These are phyloP conservation scores for Dichotomocladium elegans DNA, from an alignment of 371 early-diverging fungal species.

Conservation along the genomic window DNA sequence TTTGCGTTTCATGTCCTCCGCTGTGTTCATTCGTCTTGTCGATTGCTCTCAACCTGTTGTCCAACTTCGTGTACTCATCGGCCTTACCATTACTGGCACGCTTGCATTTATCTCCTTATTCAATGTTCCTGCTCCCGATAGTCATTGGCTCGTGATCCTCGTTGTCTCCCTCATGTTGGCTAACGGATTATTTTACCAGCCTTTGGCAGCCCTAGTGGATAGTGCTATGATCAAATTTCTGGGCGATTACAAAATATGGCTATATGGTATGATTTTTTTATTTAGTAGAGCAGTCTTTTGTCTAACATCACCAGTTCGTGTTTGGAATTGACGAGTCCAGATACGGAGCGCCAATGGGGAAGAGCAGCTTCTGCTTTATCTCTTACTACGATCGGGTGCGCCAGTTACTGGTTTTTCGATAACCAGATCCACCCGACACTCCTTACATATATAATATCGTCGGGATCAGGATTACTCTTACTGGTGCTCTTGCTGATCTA, in stretches of 20 bases:
- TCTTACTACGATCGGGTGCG: not conserved
- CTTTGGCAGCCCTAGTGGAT: constrained; percentile 21
- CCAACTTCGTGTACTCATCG: constrained; percentile 1
- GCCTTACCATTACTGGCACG: constrained; percentile 1
- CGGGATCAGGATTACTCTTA: not conserved
- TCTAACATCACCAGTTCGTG: constrained; percentile 5
- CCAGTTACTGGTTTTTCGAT: not conserved
- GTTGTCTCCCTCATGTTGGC: constrained; percentile 1
- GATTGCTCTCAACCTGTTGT: constrained; percentile 4
- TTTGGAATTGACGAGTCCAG: not conserved
- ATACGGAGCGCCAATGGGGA: constrained; percentile 9
- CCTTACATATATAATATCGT: not conserved
- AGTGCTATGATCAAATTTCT: constrained; percentile 26
- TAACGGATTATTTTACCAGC: constrained; percentile 26
- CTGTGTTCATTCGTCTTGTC: constrained; percentile 3
- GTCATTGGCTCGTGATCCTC: not conserved
- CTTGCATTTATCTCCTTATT: constrained; percentile 1
- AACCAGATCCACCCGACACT: not conserved
- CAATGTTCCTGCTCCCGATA: not conserved
- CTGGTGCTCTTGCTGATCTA: constrained; percentile 1
- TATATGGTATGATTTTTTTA: constrained; percentile 24
- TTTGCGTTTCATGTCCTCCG: constrained; percentile 4
- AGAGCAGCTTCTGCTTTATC: not conserved
- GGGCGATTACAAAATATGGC: constrained; percentile 27
- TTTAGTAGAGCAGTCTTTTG: not conserved